Base-by-base conservation (phyloP, 2,329 filamentous ascomycete genomes). In the Neoarthrinium moseri region DNA sequence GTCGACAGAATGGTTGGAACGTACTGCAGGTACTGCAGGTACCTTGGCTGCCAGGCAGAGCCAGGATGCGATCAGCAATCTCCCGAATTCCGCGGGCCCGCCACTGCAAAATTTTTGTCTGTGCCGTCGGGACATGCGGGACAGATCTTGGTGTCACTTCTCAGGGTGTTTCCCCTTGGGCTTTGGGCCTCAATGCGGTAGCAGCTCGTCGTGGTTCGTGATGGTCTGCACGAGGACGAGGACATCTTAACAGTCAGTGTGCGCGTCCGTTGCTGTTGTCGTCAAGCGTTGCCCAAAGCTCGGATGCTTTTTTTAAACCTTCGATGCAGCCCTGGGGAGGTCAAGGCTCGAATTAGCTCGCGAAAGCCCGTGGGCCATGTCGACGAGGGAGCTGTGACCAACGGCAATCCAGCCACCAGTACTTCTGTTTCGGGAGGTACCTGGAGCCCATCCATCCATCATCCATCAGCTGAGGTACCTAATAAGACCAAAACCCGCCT, bases 51-150 rank as follows among this genome's bases (percentile, higher is more conserved):
- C n/a, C n/a, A n/a, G n/a, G n/a, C n/a, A n/a, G n/a, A n/a, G 32
- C 41, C 30, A 44, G 41, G 30, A 36, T 24, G 32, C 20, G 32
- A 44, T 36, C 23, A 36, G 41, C 41, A 44, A 44, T 44, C 41
- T 44, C 41, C 41, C 41, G 30, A 24, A 15, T 18, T 35, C 22
- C 30, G 21, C 17, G 22, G 32, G 22, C 18, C 22, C 30, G 41
- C 41, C n/a, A 24, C 17, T 17, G 30, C 22, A 43, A 36, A 36
- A 11, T 13, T 35, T 27, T 27, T 35, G 33, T 11, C n/a, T 17
- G 30, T 29, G 22, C 18, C 21, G 21, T 17, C 23, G 32, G 22
- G n/a, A 30, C 23, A 20, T 22, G 36, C 17, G 30, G 23, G 18
- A n/a, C 21, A 22, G 18, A 11, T 33, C n/a, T 43, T 30, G 29